These are phyloP conservation scores for Pseudonitzschia delicatissima DNA, from an alignment of 108 stramenopile species.

Conservation along the genomic window DNA sequence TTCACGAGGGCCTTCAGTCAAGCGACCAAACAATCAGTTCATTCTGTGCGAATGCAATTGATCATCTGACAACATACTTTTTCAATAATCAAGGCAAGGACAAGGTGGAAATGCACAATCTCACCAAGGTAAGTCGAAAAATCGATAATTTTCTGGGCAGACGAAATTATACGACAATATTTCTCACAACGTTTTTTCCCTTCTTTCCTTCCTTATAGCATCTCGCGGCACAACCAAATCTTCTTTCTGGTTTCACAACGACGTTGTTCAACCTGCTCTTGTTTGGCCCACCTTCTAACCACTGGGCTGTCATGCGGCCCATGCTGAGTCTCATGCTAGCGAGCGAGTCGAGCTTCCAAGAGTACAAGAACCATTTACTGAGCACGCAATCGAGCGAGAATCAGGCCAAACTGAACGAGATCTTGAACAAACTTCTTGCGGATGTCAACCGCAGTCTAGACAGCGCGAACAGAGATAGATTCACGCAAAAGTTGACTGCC, in stretches of 20 bases:
- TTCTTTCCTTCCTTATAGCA: slow-evolving; percentile 41
- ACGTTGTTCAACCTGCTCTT: slow-evolving; percentile 95
- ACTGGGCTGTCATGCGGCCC: slow-evolving; percentile 97
- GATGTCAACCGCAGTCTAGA: slow-evolving; percentile 93
- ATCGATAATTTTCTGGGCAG: not conserved
- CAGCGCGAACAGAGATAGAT: slow-evolving; percentile 92
- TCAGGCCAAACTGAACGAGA: slow-evolving; percentile 84
- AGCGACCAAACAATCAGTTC: slow-evolving; percentile 85
- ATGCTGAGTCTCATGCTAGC: slow-evolving; percentile 97
- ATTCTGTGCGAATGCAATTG: slow-evolving; percentile 90
- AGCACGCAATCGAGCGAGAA: slow-evolving; percentile 90
- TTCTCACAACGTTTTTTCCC: not conserved
- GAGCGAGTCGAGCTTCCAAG: slow-evolving; percentile 85
- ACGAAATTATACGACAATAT: not conserved
- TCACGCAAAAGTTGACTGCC: slow-evolving; percentile 93
- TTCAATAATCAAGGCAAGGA: slow-evolving; percentile 90
- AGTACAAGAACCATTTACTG: slow-evolving; percentile 91
- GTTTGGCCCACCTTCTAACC: slow-evolving; percentile 93
- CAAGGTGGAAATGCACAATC: slow-evolving; percentile 77
- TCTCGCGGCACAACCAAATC: slow-evolving; percentile 82
- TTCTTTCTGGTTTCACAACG: slow-evolving; percentile 85
- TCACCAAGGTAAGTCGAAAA: slow-evolving; percentile 67
- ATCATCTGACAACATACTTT: slow-evolving; percentile 94
- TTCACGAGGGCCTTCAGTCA: slow-evolving; percentile 94
- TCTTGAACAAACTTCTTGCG: slow-evolving; percentile 84